Evolutionary conservation across 129 eudicot genomes (phyloP), one percentile per base, ranked within the genome.

Genomic region (Chrysanthemum lavandulifolium): DNA sequence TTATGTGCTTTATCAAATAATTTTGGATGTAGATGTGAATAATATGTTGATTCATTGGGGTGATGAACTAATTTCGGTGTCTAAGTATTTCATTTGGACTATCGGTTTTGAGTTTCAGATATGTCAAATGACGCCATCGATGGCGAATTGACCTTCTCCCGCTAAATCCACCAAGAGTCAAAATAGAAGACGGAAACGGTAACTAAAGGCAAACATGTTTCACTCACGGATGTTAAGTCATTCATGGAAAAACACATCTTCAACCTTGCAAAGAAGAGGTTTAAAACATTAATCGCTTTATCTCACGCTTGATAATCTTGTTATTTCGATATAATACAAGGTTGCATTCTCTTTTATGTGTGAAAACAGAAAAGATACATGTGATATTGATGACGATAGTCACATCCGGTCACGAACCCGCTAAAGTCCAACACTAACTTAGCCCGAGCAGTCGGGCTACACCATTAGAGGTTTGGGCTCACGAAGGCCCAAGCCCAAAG

Each of bases 241-340:
- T 61, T 48, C 54, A 14, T 55, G 23, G 71, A 78, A 71, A 63
- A 47, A 68, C 58, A 74, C 69, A 36, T 70, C 13, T 74, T 33
- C 68, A 60, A 65, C 75, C 68, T 25, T 68, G 62, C 76, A 78
- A 73, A 49, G n/a, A 71, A 53, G 73, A 84, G 88, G 88, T 84
- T 74, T 55, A 72, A 48, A 36, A 43, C 68, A 49, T 54, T 27
- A 62, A 8, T 43, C 14, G 14, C 56, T 6, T 59, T 1, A 25
- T 68, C 10, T 65, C 11, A 36, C n/a, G 11, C 67, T 68, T 50
- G 45, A n/a, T 74, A 54, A 25, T 63, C 58, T 74, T 68, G 43
- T 40, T 10, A 12, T 63, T 65, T 61, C 31, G 8, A 59, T 68
- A 52, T 29, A 64, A 69, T 1, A 70, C 23, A 69, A 31, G 66